phyloP scores from a whole-genome alignment of 1,284 basidiomycete species.

The Cutaneotrichosporon curvatum region DNA sequence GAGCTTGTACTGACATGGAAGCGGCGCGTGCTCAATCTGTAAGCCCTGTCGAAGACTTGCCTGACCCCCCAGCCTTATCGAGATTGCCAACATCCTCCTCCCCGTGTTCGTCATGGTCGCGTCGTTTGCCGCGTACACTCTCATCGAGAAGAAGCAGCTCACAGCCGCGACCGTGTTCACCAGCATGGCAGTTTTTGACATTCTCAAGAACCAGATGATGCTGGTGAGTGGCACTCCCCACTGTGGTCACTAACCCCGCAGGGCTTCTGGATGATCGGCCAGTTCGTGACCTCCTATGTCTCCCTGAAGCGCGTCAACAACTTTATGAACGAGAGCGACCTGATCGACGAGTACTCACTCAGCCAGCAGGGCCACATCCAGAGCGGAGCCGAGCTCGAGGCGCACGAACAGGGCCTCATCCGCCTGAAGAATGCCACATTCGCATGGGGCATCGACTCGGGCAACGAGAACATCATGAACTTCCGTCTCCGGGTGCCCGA shows the following conservation, averaged over 20 bases:
- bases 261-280: conserved; percentile 34
- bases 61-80: conserved; percentile 7
- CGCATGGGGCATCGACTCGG: conserved; percentile 34
- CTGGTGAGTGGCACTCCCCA: background rate
- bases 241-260: background rate
- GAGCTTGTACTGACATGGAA: conserved; percentile 51
- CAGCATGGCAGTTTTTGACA: conserved; percentile 44
- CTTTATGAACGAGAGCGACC: conserved; percentile 52
- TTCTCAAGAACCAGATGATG: conserved; percentile 35
- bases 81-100: conserved; percentile 53
- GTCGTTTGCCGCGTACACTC: conserved; percentile 58
- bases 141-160: conserved; percentile 48
- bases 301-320: conserved; percentile 50
- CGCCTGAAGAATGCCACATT: conserved; percentile 37
- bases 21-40: conserved; percentile 36
- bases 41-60: background rate
- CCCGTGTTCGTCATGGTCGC: conserved; percentile 61
- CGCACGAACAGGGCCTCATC: conserved; percentile 33
- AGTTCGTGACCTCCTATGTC: conserved; percentile 47
- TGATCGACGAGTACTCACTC: conserved; percentile 51
- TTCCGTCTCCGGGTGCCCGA: conserved; percentile 54
- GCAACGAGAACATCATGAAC: conserved; percentile 27
- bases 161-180: conserved; percentile 47
- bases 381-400: conserved; percentile 28
- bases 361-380: conserved; percentile 21